These are phyloP conservation scores for Dentipellis sp. DNA, from an alignment of 768 basidiomycete species.

Conservation along the genomic window DNA sequence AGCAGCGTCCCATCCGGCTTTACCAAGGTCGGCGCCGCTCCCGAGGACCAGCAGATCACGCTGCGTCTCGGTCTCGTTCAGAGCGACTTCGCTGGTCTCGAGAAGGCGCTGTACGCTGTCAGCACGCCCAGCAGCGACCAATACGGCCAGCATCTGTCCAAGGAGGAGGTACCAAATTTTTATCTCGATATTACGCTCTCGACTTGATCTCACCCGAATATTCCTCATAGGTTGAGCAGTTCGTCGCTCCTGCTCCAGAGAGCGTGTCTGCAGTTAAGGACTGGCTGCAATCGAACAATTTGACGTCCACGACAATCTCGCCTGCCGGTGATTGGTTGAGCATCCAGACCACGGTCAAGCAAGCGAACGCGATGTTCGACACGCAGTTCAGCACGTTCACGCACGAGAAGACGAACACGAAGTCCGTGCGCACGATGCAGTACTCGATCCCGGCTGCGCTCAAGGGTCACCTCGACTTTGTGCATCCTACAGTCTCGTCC, in stretches of 20 bases:
- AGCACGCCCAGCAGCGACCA: background rate
- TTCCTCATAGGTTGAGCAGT: conserved; percentile 7
- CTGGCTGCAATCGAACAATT: conserved; percentile 7
- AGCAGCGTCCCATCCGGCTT: background rate
- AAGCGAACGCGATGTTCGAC: conserved; percentile 11
- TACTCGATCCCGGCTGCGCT: conserved; percentile 13
- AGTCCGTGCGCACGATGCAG: conserved; percentile 8
- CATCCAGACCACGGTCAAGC: conserved; percentile 6
- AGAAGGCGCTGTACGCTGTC: background rate
- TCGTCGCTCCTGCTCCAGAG: conserved; percentile 7
- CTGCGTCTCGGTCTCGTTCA: background rate
- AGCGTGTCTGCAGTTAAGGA: conserved; percentile 7
- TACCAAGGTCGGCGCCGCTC: background rate
- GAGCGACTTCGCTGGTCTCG: background rate
- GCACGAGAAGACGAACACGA: conserved; percentile 6
- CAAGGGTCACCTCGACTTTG: conserved; percentile 10
- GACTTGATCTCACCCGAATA: background rate
- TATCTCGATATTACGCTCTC: conserved; percentile 4
- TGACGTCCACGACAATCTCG: conserved; percentile 6
- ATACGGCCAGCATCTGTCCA: background rate
- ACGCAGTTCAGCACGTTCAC: conserved; percentile 9
- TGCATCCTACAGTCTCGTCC: conserved; percentile 14
- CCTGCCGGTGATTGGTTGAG: conserved; percentile 13
- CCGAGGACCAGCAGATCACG: background rate
- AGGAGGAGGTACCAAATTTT: conserved; percentile 15